Evolutionary conservation across 306 rosid genomes (phyloP).

Genomic region (Cucurbita pepo): DNA sequence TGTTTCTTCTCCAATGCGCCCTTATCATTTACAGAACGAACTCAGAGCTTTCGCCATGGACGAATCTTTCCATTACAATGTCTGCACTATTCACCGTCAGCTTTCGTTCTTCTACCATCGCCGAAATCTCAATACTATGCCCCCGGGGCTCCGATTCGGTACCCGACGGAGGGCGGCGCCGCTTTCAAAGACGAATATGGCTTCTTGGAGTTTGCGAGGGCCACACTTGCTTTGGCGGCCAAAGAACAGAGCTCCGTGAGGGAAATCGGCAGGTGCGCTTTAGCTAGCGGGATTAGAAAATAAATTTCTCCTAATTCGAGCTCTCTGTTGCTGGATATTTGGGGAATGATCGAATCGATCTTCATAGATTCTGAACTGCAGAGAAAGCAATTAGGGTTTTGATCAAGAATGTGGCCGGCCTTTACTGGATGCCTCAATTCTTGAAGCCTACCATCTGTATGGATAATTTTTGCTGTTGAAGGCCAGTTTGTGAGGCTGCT

Average conservation of each 20-base stretch:
- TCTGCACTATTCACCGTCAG: too few species aligned
- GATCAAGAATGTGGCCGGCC: conserved; percentile 33
- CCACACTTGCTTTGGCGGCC: conserved; percentile 44
- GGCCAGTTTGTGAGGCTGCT: conserved; percentile 7
- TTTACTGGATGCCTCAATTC: conserved; percentile 27
- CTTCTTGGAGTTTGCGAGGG: conserved; percentile 13
- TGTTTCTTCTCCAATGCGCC: too few species aligned
- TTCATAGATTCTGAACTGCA: conserved; percentile 41
- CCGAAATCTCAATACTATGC: background rate
- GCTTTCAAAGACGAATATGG: background rate
- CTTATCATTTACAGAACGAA: too few species aligned
- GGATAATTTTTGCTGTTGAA: conserved; percentile 24
- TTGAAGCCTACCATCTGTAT: conserved; percentile 34
- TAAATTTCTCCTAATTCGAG: conserved; percentile 42
- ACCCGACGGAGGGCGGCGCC: background rate
- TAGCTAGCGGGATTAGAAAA: conserved; percentile 32
- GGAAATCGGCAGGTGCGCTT: conserved; percentile 20
- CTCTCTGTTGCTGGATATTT: conserved; percentile 20
- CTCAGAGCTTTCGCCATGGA: too few species aligned
- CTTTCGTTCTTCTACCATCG: background rate
- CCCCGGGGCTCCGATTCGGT: background rate
- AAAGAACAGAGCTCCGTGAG: conserved; percentile 34
- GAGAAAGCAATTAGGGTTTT: conserved; percentile 37
- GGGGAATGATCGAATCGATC: conserved; percentile 16
- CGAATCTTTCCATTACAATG: too few species aligned